A percentile compares a stretch with the other conserved stretches of the same genome.
Evolutionary conservation across 768 basidiomycete species (phyloP).

Genomic region (Asterophora lycoperdoides): DNA sequence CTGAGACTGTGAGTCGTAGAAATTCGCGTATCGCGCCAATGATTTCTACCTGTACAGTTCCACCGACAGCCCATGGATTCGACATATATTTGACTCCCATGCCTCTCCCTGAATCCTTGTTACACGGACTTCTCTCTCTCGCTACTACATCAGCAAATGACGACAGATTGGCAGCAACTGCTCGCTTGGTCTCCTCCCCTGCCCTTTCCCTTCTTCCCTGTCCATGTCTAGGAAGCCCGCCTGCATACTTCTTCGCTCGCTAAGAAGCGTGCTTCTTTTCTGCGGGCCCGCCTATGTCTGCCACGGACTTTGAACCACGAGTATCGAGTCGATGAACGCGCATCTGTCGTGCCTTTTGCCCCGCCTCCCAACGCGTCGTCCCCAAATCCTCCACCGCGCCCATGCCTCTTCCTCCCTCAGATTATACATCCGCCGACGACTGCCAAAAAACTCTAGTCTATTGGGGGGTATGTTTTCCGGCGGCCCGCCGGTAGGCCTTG

Average conservation of each 20-base stretch:
- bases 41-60: not conserved
- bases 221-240: not conserved
- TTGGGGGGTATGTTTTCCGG: conserved; percentile 10
- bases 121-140: conserved; percentile 1
- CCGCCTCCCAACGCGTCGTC: not conserved
- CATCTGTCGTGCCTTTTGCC: not conserved
- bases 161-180: conserved; percentile 1
- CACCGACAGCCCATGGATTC: not conserved
- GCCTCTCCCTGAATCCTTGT: conserved; percentile 1
- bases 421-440: conserved; percentile 1
- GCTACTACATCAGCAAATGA: conserved; percentile 2
- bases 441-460: conserved; percentile 7
- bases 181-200: not conserved
- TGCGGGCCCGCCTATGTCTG: conserved; percentile 2
- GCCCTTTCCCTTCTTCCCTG: not conserved
- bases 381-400: not conserved
- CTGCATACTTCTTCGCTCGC: not conserved
- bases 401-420: not conserved
- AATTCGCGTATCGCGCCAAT: not conserved
- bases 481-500: conserved; percentile 9
- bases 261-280: not conserved
- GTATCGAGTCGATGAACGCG: not conserved
- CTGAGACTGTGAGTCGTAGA: not conserved
- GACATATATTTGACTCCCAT: not conserved
- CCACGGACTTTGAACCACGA: conserved; percentile 4